phyloP scores from a whole-genome alignment of 768 basidiomycete species.

The Mycena galericulata region DNA sequence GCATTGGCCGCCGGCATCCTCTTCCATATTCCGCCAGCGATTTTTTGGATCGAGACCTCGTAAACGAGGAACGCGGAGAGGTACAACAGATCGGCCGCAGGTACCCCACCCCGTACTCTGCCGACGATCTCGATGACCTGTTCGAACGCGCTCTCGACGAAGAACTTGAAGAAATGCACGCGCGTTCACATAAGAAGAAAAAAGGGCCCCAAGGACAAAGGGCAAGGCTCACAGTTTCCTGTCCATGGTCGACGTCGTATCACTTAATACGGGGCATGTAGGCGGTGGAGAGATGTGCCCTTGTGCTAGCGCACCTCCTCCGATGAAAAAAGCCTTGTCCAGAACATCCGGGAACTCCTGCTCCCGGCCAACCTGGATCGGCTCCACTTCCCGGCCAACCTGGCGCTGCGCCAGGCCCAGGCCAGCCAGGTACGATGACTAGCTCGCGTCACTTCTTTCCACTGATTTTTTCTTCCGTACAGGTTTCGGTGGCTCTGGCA shows the following conservation, averaged over 20 bases:
- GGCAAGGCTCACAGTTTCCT: neutral
- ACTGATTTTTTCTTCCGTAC: neutral
- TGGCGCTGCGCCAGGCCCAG: slow-evolving; percentile 10
- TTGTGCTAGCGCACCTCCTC: neutral
- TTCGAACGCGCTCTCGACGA: neutral
- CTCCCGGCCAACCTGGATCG: neutral
- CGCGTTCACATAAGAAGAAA: neutral
- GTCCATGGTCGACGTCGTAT: neutral
- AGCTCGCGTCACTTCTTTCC: neutral
- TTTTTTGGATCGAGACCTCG: neutral
- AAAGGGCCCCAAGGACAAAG: neutral
- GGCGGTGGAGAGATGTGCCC: slow-evolving; percentile 3
- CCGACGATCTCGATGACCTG: slow-evolving; percentile 8
- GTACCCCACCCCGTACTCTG: neutral
- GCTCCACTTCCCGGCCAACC: neutral
- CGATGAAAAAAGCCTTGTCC: neutral
- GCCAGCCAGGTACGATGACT: slow-evolving; percentile 15
- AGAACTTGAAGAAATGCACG: neutral
- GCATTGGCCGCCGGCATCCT: neutral
- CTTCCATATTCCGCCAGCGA: neutral
- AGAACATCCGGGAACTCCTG: neutral
- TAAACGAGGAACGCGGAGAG: neutral
- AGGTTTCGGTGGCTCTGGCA: neutral
- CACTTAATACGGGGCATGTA: neutral
- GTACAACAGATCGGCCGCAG: neutral